These are phyloP conservation scores for Pyrenochaeta sp. DNA, from an alignment of 2,329 filamentous ascomycete species.

Conservation along the genomic window DNA sequence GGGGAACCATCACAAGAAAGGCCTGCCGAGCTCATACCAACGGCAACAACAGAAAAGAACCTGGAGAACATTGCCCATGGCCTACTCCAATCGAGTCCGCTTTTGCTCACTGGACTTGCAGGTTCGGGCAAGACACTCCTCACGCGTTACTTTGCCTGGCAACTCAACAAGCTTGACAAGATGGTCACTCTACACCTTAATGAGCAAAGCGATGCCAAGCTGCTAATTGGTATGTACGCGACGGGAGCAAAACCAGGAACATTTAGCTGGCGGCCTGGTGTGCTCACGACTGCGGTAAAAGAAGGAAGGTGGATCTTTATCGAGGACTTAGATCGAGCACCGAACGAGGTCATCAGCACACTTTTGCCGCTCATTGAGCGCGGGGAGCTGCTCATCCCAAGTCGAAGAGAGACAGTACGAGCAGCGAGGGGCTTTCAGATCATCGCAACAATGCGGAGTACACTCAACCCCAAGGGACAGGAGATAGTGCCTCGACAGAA, in stretches of 20 bases:
- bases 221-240: constrained; percentile 92
- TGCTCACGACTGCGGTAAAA: constrained; percentile 89
- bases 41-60: constrained; percentile 76
- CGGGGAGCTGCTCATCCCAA: constrained; percentile 89
- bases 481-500: constrained; percentile 72
- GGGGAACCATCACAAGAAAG: constrained; percentile 37
- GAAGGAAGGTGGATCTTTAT: constrained; percentile 98
- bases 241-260: constrained; percentile 87
- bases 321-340: constrained; percentile 93
- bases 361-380: constrained; percentile 91
- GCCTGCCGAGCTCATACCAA: constrained; percentile 62
- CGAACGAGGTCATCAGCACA: constrained; percentile 92
- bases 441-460: constrained; percentile 87
- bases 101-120: constrained; percentile 82
- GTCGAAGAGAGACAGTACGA: constrained; percentile 82
- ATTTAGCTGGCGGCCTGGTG: constrained; percentile 91
- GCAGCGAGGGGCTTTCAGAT: constrained; percentile 88
- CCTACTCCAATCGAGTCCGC: constrained; percentile 73
- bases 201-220: constrained; percentile 97
- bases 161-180: constrained; percentile 77
- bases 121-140: constrained; percentile 92
- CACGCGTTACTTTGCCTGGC: constrained; percentile 80
- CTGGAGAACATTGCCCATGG: constrained; percentile 72
- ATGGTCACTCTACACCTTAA: constrained; percentile 97
- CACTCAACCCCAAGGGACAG: constrained; percentile 70